Evolutionary conservation across 177 flowering plant species (phyloP).

Genomic region (Vitis hybrid): DNA sequence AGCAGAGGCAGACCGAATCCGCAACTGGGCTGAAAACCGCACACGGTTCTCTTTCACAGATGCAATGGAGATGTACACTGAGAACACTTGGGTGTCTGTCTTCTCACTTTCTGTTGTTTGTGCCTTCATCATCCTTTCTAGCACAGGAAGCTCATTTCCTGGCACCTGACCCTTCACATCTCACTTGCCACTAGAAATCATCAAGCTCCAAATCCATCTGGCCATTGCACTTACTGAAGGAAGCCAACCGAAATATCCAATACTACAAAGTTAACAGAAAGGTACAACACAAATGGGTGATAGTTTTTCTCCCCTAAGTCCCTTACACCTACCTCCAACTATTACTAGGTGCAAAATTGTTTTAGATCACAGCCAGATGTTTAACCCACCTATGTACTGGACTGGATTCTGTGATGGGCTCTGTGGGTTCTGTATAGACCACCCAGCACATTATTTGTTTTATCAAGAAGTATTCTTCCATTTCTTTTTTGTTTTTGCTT

Average conservation of each 20-base stretch:
- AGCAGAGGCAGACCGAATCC: slow-evolving; percentile 91
- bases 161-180: slow-evolving; percentile 37
- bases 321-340: not conserved
- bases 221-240: not conserved
- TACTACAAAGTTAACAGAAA: slow-evolving; percentile 2
- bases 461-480: slow-evolving; percentile 9
- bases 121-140: slow-evolving; percentile 93
- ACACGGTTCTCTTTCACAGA: slow-evolving; percentile 89
- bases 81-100: slow-evolving; percentile 93
- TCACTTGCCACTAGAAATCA: not conserved
- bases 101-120: slow-evolving; percentile 94
- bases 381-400: slow-evolving; percentile 10
- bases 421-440: slow-evolving; percentile 14
- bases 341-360: slow-evolving; percentile 5
- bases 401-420: slow-evolving; percentile 6
- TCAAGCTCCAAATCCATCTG: not conserved
- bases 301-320: slow-evolving; percentile 13
- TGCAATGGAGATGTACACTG: slow-evolving; percentile 98
- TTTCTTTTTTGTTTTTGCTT: too few species aligned
- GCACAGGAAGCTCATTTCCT: slow-evolving; percentile 50
- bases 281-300: slow-evolving; percentile 11
- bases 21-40: slow-evolving; percentile 98
- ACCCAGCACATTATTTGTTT: not conserved
- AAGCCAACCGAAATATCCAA: not conserved
- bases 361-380: not conserved